phyloP scores from a whole-genome alignment of 805 yeast species.

The baker's yeast (Saccharomyces cerevisiae) region DNA sequence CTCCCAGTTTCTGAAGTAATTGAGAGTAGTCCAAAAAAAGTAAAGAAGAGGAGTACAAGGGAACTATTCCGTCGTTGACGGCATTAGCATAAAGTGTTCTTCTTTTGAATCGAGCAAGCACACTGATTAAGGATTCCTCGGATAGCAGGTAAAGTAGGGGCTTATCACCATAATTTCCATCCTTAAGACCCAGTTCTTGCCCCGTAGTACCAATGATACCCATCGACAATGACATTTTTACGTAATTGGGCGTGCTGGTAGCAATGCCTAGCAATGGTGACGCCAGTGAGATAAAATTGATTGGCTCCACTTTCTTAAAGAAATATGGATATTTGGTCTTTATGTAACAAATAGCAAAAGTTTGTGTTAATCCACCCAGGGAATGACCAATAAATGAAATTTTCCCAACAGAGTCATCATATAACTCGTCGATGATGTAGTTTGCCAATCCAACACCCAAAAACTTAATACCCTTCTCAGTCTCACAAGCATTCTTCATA shows the following conservation, averaged over 20 bases:
- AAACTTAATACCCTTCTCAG: conserved; percentile 71
- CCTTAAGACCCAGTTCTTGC: conserved; percentile 58
- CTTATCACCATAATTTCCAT: conserved; percentile 32
- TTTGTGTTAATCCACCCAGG: conserved; percentile 68
- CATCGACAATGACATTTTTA: conserved; percentile 57
- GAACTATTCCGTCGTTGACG: conserved; percentile 74
- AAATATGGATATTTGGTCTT: conserved; percentile 61
- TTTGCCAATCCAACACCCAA: conserved; percentile 67
- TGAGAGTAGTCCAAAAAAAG: conserved; percentile 51
- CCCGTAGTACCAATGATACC: conserved; percentile 80
- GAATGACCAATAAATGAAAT: conserved; percentile 77
- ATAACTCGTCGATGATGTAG: conserved; percentile 42
- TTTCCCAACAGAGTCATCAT: conserved; percentile 37
- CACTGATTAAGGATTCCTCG: conserved; percentile 49
- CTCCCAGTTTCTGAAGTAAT: background rate
- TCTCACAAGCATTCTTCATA: conserved; percentile 63
- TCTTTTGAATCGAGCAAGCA: conserved; percentile 47
- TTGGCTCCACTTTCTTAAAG: conserved; percentile 49
- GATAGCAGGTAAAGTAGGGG: conserved; percentile 62
- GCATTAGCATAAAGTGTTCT: conserved; percentile 72
- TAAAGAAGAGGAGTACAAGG: conserved; percentile 63
- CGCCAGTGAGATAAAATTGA: conserved; percentile 67
- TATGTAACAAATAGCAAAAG: conserved; percentile 69
- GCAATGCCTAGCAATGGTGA: conserved; percentile 71
- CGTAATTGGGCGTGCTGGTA: conserved; percentile 68